Percentiles rank a stretch among this genome's conserved stretches.
Evolutionary conservation across 2,329 filamentous ascomycete species (phyloP).

Genomic region (Pseudopithomyces maydicus): DNA sequence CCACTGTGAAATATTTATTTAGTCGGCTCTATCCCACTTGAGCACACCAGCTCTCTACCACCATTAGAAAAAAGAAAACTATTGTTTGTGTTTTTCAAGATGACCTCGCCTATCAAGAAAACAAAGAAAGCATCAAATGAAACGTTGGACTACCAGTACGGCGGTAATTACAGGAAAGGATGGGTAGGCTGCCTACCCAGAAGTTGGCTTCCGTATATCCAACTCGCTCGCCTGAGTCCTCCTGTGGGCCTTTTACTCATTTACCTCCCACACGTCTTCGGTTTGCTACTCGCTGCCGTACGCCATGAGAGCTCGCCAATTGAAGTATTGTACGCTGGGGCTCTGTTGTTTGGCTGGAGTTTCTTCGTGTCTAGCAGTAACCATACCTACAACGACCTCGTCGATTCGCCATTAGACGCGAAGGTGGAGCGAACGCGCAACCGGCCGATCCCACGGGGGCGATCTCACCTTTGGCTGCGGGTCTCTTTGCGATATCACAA

Average conservation of each 20-base stretch:
- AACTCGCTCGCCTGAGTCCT: constrained; percentile 13
- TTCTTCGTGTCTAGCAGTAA: constrained; percentile 28
- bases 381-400: constrained; percentile 63
- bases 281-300: constrained; percentile 47
- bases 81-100: too few species aligned
- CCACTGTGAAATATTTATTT: too few species aligned
- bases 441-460: constrained; percentile 50
- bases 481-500: constrained; percentile 46
- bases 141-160: neutral
- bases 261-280: constrained; percentile 46
- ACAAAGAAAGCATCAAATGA: neutral
- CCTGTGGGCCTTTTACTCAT: constrained; percentile 55
- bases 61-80: too few species aligned
- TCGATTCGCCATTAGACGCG: constrained; percentile 60
- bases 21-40: too few species aligned
- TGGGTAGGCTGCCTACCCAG: constrained; percentile 1
- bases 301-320: neutral
- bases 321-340: neutral
- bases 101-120: too few species aligned
- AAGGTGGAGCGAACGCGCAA: constrained; percentile 32
- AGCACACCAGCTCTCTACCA: too few species aligned
- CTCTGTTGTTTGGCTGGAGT: constrained; percentile 38
- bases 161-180: neutral
- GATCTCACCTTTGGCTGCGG: constrained; percentile 47
- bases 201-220: constrained; percentile 11